phyloP scores from a whole-genome alignment of 345 rosid species.

The Microthlaspi erraticum region DNA sequence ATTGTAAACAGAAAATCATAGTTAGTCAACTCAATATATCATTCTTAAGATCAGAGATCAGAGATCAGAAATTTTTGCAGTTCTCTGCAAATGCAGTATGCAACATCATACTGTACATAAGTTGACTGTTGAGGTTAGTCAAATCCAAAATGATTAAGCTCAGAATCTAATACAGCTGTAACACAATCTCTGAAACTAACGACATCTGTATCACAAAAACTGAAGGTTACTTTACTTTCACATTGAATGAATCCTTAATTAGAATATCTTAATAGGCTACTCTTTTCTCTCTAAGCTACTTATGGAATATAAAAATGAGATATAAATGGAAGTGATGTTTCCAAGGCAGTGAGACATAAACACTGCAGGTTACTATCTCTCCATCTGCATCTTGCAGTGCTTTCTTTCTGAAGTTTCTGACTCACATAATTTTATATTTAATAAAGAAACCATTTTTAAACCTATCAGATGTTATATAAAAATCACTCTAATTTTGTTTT shows the following conservation, averaged over 20 bases:
- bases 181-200: conserved; percentile 27
- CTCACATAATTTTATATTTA: conserved; percentile 23
- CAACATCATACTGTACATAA: background rate
- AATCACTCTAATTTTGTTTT: conserved; percentile 27
- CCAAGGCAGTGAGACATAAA: conserved; percentile 51
- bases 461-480: conserved; percentile 9
- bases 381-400: conserved; percentile 36
- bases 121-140: conserved; percentile 32
- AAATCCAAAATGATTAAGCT: conserved; percentile 32
- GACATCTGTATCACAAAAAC: conserved; percentile 34
- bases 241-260: conserved; percentile 31
- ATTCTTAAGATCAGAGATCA: background rate
- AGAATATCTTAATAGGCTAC: conserved; percentile 28
- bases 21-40: conserved; percentile 14
- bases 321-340: conserved; percentile 42
- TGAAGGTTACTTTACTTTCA: conserved; percentile 35
- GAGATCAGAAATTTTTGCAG: conserved; percentile 6
- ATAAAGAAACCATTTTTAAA: conserved; percentile 22
- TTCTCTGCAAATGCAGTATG: background rate
- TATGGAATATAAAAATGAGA: conserved; percentile 41
- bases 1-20: conserved; percentile 1
- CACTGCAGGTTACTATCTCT: conserved; percentile 56
- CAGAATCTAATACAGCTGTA: conserved; percentile 29
- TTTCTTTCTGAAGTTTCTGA: conserved; percentile 39
- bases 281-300: conserved; percentile 31